These are phyloP conservation scores for Lichenothelia convexa DNA, from an alignment of 495 filamentous ascomycete genomes.

Conservation along the genomic window DNA sequence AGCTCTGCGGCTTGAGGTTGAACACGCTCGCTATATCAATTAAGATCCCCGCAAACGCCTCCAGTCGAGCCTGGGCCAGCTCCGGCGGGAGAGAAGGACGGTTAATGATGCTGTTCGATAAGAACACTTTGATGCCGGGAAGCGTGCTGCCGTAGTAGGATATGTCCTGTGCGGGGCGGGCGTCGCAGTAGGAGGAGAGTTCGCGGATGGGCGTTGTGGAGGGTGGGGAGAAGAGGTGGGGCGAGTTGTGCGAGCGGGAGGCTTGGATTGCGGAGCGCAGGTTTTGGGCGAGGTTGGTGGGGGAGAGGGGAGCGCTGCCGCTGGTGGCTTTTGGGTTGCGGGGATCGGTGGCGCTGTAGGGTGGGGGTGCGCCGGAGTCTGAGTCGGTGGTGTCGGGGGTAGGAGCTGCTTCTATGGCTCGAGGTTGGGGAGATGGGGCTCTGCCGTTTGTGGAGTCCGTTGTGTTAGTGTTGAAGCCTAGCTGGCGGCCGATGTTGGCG, in stretches of 20 bases:
- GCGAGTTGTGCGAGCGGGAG: slow-evolving; percentile 61
- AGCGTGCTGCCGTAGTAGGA: slow-evolving; percentile 50
- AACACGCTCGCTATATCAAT: slow-evolving; percentile 54
- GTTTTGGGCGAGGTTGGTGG: slow-evolving; percentile 35
- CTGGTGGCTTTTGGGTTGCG: neutral
- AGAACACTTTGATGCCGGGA: slow-evolving; percentile 54
- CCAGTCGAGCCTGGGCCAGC: slow-evolving; percentile 42
- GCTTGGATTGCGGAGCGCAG: slow-evolving; percentile 67
- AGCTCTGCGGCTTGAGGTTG: slow-evolving; percentile 33
- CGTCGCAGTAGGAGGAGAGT: slow-evolving; percentile 76
- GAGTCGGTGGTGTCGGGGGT: neutral
- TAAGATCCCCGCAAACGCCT: slow-evolving; percentile 51
- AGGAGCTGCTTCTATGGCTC: too few relatives aligned
- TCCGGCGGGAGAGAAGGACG: slow-evolving; percentile 25
- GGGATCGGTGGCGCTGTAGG: slow-evolving; percentile 27
- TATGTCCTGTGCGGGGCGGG: slow-evolving; percentile 63
- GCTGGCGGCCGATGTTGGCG: slow-evolving; percentile 1
- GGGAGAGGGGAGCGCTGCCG: slow-evolving; percentile 11
- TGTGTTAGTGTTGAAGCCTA: slow-evolving; percentile 5
- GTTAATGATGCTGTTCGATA: slow-evolving; percentile 26
- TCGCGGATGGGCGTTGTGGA: slow-evolving; percentile 60
- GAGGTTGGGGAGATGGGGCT: neutral
- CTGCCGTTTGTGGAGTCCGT: neutral
- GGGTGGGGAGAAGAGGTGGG: slow-evolving; percentile 48
- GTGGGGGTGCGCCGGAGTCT: slow-evolving; percentile 18